Evolutionary conservation across 2,329 filamentous ascomycete genomes (phyloP), one percentile per base, ranked within the genome.

Genomic region (Ceratocystis huliohia): DNA sequence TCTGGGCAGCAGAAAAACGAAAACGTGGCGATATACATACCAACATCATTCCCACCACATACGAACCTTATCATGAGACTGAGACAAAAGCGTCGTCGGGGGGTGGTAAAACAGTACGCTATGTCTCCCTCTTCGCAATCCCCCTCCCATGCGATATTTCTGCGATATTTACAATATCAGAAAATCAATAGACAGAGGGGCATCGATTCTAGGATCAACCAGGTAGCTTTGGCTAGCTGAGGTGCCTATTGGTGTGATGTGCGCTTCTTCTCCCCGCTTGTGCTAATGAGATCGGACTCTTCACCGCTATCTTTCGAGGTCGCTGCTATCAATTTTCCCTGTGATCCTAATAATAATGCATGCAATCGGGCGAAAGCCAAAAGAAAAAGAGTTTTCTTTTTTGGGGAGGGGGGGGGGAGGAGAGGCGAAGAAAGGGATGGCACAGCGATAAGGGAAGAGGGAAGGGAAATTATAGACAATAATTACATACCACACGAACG

Each of bases 21-120:
- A 56, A 56, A 56, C 50, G 50, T 56, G 50, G 50, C 50, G n/a
- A 56, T 25, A 56, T 56, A 56, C 22, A 56, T 57, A 57, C 30
- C 22, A 30, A 57, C 53, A 22, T 57, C 10, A 17, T 30, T 57
- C 8, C 53, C 30, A 57, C 30, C 25, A 22, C 53, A 4, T 28
- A 30, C 25, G 13, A 57, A 57, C 22, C 22, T 57, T 57, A 57
- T 57, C 53, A 57, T 57, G 53, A 15, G 17, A 57, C 22, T 57
- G 53, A 57, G 53, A 57, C 53, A 57, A 30, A 17, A 57, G 33
- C 22, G 53, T 30, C 53, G 53, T 15, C 15, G 22, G 46, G 17
- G 33, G 22, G 22, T 6, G 46, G 46, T 50, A 50, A 50, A 37
- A 25, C 17, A 10, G 46, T 50, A 57, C 28, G 28, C 28, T n/a